phyloP scores from a whole-genome alignment of 208 protist species.

The Strigomonas oncopelti region DNA sequence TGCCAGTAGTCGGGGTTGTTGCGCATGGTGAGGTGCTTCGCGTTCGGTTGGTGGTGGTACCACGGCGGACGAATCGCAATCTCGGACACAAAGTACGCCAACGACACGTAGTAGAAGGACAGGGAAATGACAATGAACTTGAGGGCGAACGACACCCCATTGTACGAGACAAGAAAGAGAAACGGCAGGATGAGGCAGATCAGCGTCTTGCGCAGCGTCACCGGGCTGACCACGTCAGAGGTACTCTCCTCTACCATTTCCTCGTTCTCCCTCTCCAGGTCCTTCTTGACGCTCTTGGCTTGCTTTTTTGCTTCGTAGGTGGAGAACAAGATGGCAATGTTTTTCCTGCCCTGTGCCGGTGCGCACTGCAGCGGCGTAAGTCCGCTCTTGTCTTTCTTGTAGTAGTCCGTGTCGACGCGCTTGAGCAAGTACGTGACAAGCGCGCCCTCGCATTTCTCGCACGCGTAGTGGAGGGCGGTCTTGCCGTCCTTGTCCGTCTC shows the following conservation, averaged over 20 bases:
- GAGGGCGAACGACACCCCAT: slow-evolving; percentile 61
- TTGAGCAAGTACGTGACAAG: slow-evolving; percentile 52
- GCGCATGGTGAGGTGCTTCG: slow-evolving; percentile 44
- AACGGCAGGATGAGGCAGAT: slow-evolving; percentile 64
- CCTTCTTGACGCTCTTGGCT: slow-evolving; percentile 1
- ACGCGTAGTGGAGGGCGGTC: slow-evolving; percentile 78
- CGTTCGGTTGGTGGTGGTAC: slow-evolving; percentile 81
- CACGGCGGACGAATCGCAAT: slow-evolving; percentile 83
- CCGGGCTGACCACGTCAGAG: slow-evolving; percentile 73
- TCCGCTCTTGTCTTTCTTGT: slow-evolving; percentile 44
- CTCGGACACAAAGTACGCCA: slow-evolving; percentile 89
- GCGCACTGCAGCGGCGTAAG: slow-evolving; percentile 56
- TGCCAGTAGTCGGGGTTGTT: slow-evolving; percentile 87
- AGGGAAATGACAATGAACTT: slow-evolving; percentile 59
- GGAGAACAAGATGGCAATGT: slow-evolving; percentile 63
- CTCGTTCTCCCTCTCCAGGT: slow-evolving; percentile 33
- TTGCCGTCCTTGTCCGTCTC: slow-evolving; percentile 43
- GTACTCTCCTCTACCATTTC: slow-evolving; percentile 45
- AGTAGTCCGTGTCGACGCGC: slow-evolving; percentile 35
- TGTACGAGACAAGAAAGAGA: slow-evolving; percentile 76
- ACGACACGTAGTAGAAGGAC: slow-evolving; percentile 69
- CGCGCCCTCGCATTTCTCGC: slow-evolving; percentile 25
- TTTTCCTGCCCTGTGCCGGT: slow-evolving; percentile 21
- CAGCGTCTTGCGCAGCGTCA: slow-evolving; percentile 64
- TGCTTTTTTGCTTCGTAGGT: slow-evolving; percentile 37